Base-by-base conservation (phyloP, 2,329 filamentous ascomycete genomes). In the Diaporthe citri region DNA sequence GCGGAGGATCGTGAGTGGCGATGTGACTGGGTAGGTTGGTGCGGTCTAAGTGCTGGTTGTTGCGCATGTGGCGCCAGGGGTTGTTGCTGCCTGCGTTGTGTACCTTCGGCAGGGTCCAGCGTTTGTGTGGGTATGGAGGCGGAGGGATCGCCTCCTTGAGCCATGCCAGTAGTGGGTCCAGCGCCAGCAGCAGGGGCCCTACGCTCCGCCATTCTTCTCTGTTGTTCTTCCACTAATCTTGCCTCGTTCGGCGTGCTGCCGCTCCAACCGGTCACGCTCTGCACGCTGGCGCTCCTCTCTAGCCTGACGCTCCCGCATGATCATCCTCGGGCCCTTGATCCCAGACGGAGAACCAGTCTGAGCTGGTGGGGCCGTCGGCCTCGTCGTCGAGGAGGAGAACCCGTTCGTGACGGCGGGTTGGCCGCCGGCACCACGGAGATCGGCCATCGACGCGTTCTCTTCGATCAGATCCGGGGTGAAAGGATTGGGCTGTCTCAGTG, bases 381-480 rank as follows among this genome's bases (percentile, higher is more conserved):
- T 86, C 17, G 87, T 81, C 28, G 85, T 83, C 2, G 86, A 79
- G 48, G 85, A 76, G 74, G 86, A 88, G 82, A 90, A 89, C 78
- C 90, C 90, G 81, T 90, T 90, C 78, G 89, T 87, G 77, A 86
- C 83, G 78, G 86, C 84, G 79, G 88, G 87, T 77, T 88, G 86
- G 80, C 87, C 87, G 81, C 91, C 90, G 81, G 91, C 88, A 75
- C 83, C 83, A 77, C 88, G 84, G 79, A 98, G 88, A 83, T 98
- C 96, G 79, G 96, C 94, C 96, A 99, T 98, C 80, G 91, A 91
- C 79, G 96, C 94, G 89, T 94, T 93, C 87, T 97, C 94, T 88
- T 99, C 97, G 76, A 93, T 89, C 79, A 93, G 86, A 84, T 98
- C 95, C 34, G 94, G 90, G 12, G 95, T 97, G 85, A 98, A 97